These are phyloP conservation scores for Thinopyrum obtusiflorum DNA, from an alignment of 202 grass and related monocot genomes.

Conservation along the genomic window DNA sequence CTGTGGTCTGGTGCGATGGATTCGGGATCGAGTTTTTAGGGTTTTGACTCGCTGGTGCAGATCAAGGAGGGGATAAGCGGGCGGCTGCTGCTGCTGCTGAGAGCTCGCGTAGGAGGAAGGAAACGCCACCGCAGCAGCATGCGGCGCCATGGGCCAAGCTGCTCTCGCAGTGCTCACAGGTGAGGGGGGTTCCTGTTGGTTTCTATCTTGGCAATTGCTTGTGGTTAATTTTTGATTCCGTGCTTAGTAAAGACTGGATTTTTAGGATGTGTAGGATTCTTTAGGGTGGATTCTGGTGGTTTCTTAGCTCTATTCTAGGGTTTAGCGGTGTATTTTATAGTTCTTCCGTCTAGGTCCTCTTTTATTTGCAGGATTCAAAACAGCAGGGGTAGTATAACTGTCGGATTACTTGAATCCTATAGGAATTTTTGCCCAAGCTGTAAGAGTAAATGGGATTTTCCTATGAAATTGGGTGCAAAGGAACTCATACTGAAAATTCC, in stretches of 20 bases:
- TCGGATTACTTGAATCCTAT: not conserved
- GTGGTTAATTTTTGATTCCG: slow-evolving; percentile 14
- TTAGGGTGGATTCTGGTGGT: not conserved
- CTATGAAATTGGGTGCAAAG: not conserved
- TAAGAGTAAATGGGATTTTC: not conserved
- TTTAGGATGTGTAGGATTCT: slow-evolving; percentile 10
- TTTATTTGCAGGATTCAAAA: not conserved
- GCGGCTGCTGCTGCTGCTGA: slow-evolving; percentile 14
- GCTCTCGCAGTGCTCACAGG: slow-evolving; percentile 84
- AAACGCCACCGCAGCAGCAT: slow-evolving; percentile 38
- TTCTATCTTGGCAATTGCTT: slow-evolving; percentile 11
- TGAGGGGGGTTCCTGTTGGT: not conserved
- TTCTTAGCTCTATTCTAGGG: not conserved
- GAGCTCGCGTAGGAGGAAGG: slow-evolving; percentile 42
- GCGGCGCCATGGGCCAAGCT: slow-evolving; percentile 77
- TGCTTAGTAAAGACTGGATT: not conserved
- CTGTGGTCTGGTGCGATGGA: slow-evolving; percentile 19
- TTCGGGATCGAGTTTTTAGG: slow-evolving; percentile 32
- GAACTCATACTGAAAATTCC: not conserved
- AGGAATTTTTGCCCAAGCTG: not conserved
- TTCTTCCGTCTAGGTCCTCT: not conserved
- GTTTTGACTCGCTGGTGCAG: slow-evolving; percentile 48
- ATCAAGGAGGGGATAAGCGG: slow-evolving; percentile 49
- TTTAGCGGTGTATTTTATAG: not conserved
- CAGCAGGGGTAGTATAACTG: not conserved